Evolutionary conservation across 306 rosid genomes (phyloP).

Genomic region (Dryas octopetala): DNA sequence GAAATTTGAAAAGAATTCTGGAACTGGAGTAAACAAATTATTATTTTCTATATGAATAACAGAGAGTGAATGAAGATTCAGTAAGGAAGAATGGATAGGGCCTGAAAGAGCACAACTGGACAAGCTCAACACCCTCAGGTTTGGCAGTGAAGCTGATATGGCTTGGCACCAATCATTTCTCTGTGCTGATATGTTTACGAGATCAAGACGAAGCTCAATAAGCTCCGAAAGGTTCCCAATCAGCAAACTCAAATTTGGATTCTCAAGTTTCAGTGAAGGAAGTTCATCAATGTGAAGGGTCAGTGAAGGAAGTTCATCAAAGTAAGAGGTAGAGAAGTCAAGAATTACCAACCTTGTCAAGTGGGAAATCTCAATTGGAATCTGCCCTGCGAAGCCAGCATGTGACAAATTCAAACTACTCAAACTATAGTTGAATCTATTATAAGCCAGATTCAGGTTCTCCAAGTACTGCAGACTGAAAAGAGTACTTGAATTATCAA

Average conservation of each 20-base stretch:
- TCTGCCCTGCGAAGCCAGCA: not conserved
- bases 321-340: too few species aligned
- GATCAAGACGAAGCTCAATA: too few species aligned
- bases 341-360: too few species aligned
- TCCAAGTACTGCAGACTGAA: slow-evolving; percentile 5
- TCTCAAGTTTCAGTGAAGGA: too few species aligned
- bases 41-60: not conserved
- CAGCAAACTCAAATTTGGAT: too few species aligned
- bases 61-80: slow-evolving; percentile 3
- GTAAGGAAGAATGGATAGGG: not conserved
- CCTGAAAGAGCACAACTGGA: not conserved
- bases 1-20: not conserved
- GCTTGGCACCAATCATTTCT: not conserved
- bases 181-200: not conserved
- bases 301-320: too few species aligned
- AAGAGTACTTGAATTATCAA: not conserved
- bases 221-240: too few species aligned
- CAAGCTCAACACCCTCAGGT: slow-evolving; percentile 10
- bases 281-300: not conserved
- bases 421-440: not conserved
- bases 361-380: too few species aligned
- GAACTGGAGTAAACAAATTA: not conserved
- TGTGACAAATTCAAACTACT: not conserved
- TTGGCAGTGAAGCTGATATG: slow-evolving; percentile 5
- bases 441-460: slow-evolving; percentile 1